phyloP scores from a whole-genome alignment of 768 basidiomycete genomes.

The Austroboletus eburneus region DNA sequence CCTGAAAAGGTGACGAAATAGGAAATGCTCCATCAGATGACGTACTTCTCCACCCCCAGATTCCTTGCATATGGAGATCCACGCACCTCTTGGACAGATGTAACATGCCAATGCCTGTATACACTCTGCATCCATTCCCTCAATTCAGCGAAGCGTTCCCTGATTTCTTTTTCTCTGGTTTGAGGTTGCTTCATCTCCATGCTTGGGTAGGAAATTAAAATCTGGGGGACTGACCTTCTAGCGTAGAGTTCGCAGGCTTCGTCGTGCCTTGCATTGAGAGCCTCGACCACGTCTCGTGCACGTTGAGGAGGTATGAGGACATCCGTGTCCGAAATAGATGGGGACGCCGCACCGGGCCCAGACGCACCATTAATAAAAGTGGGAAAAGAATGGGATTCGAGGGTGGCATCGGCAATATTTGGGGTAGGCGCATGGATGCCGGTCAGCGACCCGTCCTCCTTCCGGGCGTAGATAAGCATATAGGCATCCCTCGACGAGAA shows the following conservation, averaged over 20 bases:
- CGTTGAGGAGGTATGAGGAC: conserved; percentile 48
- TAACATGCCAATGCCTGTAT: conserved; percentile 58
- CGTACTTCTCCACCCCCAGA: conserved; percentile 4
- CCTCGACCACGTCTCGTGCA: conserved; percentile 50
- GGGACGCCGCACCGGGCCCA: conserved; percentile 10
- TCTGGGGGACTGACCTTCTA: conserved; percentile 38
- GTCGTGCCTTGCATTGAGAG: conserved; percentile 53
- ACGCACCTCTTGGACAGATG: conserved; percentile 45
- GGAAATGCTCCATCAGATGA: conserved; percentile 8
- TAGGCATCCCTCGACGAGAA: conserved; percentile 82
- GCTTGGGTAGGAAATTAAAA: conserved; percentile 10
- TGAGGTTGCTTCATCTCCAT: conserved; percentile 13
- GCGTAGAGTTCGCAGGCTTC: conserved; percentile 47
- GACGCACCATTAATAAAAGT: conserved; percentile 19
- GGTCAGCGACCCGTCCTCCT: conserved; percentile 19
- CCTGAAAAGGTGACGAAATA: conserved; percentile 32
- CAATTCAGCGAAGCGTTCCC: conserved; percentile 44
- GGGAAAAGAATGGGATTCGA: conserved; percentile 9
- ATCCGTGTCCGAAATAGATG: conserved; percentile 8
- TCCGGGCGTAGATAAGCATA: conserved; percentile 86
- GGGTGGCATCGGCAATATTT: conserved; percentile 17
- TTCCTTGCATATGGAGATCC: conserved; percentile 3
- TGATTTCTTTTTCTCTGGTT: conserved; percentile 41
- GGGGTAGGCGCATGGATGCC: conserved; percentile 13
- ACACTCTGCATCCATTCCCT: conserved; percentile 55